Base-by-base conservation (phyloP, 768 basidiomycete genomes). In the Mrakia gelida region DNA sequence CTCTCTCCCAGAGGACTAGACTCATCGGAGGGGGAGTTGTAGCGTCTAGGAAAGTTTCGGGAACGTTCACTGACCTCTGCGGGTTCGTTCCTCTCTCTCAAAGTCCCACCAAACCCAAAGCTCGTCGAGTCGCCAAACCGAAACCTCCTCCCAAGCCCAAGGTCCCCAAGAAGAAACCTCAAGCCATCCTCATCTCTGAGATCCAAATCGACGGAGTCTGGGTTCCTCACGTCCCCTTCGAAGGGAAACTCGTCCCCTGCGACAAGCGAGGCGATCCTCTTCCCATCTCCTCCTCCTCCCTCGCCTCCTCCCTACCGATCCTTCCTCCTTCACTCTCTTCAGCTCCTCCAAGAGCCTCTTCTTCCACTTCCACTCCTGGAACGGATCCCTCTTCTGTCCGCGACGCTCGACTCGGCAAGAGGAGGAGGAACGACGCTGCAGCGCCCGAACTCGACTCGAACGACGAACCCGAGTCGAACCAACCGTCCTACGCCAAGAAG, bases 181-280 rank as follows among this genome's bases (percentile, higher is more conserved):
- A 67, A 15, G 13, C 65, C 32, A 38, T 67, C 32, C 23, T 67
- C 32, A 67, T 67, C 32, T 21, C 65, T 34, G 65, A 67, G 16
- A 67, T 67, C 21, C 65, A 67, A 38, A 67, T 67, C 65, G 23
- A 67, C 32, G 65, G 65, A 38, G 65, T 67, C 65, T 67, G 65
- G 65, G 65, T 67, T 8, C 65, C 65, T 41, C 65, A 67, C 34
- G 23, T 67, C 32, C 32, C 32, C 16, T 21, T 30, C 3, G 32
- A 67, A 21, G 65, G 65, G 32, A 67, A 38, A 21, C 65, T 67
- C 65, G 65, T 67, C 32, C 65, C 65, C 21, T 67, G 65, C 65
- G 65, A 67, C 65, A 67, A 67, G 65, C 32, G 65, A 67, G 65
- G 65, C 16, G 63, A 65, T 10, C 63, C 63, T 26, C 65, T 67